Evolutionary conservation across 495 filamentous ascomycete species (phyloP).

Genomic region (Lophium mytilinum): DNA sequence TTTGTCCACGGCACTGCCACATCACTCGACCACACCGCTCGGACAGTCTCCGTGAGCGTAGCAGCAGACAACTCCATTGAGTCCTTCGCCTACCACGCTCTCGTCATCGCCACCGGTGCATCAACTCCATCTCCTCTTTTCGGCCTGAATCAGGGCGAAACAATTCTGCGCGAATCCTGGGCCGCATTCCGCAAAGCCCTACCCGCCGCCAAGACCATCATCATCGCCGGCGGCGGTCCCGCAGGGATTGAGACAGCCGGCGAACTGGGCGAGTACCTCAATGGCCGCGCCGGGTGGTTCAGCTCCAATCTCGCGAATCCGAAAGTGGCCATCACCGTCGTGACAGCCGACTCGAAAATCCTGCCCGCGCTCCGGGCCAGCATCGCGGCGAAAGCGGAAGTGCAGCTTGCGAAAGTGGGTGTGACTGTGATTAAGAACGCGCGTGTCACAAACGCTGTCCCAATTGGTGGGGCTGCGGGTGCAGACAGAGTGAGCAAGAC

Average conservation of each 20-base stretch:
- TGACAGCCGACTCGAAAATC: constrained; percentile 35
- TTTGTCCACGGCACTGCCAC: constrained; percentile 48
- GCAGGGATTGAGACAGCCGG: constrained; percentile 54
- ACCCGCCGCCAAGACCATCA: constrained; percentile 47
- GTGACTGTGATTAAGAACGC: constrained; percentile 39
- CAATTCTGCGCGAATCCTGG: constrained; percentile 25
- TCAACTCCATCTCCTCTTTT: constrained; percentile 10
- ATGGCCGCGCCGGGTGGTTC: constrained; percentile 20
- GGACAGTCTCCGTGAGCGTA: constrained; percentile 19
- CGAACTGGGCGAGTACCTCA: constrained; percentile 37
- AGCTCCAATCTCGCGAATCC: constrained; percentile 19
- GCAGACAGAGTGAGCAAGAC: constrained; percentile 16
- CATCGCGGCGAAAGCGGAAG: constrained; percentile 36
- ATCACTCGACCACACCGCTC: constrained; percentile 35
- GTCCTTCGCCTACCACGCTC: constrained; percentile 10
- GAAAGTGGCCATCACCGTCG: constrained; percentile 37
- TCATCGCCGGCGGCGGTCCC: constrained; percentile 54
- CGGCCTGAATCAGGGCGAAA: constrained; percentile 7
- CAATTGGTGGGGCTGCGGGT: constrained; percentile 16
- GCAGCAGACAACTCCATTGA: background rate
- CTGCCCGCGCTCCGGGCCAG: constrained; percentile 37
- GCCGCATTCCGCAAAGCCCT: constrained; percentile 41
- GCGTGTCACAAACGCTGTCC: constrained; percentile 16
- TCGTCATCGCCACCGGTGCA: constrained; percentile 19
- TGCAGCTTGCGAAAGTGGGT: constrained; percentile 36